Conservation (phyloP, 2,329 filamentous ascomycete species). For the Coniella vitis region DNA sequence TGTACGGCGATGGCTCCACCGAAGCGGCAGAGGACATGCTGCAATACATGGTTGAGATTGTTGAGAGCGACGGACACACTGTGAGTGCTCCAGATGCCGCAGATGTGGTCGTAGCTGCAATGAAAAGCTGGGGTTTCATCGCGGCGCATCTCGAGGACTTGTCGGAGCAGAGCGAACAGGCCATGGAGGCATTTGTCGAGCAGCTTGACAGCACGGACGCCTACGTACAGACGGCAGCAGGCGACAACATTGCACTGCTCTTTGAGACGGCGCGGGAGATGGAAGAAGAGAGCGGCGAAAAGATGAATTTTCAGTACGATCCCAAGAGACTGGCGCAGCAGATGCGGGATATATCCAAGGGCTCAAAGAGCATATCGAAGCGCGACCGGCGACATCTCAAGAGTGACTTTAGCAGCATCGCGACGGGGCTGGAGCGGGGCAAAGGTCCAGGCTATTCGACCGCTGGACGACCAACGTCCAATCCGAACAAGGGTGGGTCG, state of each 20-base stretch:
- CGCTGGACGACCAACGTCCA: constrained; percentile 33
- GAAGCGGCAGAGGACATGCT: constrained; percentile 65
- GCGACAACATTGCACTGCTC: constrained; percentile 73
- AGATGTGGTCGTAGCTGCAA: constrained; percentile 63
- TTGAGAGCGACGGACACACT: constrained; percentile 70
- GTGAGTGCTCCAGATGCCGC: constrained; percentile 66
- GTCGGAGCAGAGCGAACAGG: constrained; percentile 61
- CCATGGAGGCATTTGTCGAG: constrained; percentile 75
- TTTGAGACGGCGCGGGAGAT: constrained; percentile 61
- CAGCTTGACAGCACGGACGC: constrained; percentile 72
- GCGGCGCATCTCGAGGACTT: constrained; percentile 72
- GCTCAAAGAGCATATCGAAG: constrained; percentile 43
- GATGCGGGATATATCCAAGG: constrained; percentile 40
- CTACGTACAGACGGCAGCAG: constrained; percentile 69
- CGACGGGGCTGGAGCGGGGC: constrained; percentile 47
- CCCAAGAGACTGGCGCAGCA: constrained; percentile 41
- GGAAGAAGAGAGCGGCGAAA: constrained; percentile 42
- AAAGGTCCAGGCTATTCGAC: constrained; percentile 50
- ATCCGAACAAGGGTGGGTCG: constrained; percentile 35
- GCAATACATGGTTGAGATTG: constrained; percentile 68
- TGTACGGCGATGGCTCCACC: constrained; percentile 67
- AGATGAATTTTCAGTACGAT: constrained; percentile 43
- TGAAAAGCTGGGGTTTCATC: constrained; percentile 74
- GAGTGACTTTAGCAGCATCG: constrained; percentile 42
- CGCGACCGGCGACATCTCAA: constrained; percentile 42